Conservation (phyloP, 352 stramenopile genomes). For the Phytopythium litorale region DNA sequence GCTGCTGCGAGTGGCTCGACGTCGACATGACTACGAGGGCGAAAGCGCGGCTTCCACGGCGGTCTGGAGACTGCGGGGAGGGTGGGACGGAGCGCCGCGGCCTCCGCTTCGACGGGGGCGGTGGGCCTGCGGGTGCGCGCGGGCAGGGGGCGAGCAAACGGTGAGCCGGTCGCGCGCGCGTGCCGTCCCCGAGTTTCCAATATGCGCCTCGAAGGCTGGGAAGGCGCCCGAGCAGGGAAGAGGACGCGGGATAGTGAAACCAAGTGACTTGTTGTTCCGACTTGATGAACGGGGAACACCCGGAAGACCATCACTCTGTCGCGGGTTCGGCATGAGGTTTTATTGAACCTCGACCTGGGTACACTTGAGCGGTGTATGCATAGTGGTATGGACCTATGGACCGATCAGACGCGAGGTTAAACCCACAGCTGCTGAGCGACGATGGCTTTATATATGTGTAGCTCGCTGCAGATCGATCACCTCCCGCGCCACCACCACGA, state of each 20-base stretch:
- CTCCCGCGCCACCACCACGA: too few relatives aligned
- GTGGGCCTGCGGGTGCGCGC: background rate
- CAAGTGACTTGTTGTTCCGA: background rate
- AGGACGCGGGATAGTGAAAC: background rate
- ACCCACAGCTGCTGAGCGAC: too few relatives aligned
- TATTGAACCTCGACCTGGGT: background rate
- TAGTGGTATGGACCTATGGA: background rate
- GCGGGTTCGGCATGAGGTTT: background rate
- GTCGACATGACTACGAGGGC: background rate
- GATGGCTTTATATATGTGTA: too few relatives aligned
- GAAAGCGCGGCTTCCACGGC: background rate
- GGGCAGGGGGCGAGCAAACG: background rate
- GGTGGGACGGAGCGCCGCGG: background rate
- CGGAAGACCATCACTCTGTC: background rate
- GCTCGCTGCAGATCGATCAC: too few relatives aligned
- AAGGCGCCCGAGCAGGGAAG: background rate
- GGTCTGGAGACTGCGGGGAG: background rate
- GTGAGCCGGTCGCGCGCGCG: background rate
- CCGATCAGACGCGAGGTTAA: background rate
- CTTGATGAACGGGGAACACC: background rate
- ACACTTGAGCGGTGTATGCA: background rate
- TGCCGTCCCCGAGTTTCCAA: background rate
- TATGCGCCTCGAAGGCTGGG: background rate
- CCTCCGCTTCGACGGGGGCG: background rate
- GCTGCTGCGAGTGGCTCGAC: constrained; percentile 8